Base-by-base conservation (phyloP, 495 filamentous ascomycete species). In the Zalerion maritima region DNA sequence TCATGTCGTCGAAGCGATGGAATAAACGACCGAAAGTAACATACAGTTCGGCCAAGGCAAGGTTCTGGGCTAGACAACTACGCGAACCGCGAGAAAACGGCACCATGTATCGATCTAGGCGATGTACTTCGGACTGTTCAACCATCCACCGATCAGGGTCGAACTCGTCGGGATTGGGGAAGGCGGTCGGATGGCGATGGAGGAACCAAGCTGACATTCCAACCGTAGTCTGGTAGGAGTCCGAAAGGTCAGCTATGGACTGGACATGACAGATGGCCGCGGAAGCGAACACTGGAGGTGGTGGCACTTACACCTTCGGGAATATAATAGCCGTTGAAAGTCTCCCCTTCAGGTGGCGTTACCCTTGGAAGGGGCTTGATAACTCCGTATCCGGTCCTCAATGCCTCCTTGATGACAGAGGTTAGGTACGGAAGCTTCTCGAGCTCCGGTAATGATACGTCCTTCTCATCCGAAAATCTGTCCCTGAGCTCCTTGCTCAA, bases 41-140 rank as follows among this genome's bases (percentile, higher is more conserved):
- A 26, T 56, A 48, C 27, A 62, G 38, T 33, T 63, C 57, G 5
- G 54, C 54, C 21, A 50, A 50, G 2, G 52, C 58, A 18, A 65
- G 36, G 21, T 52, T 55, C 22, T 45, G 48, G 5, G 57, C 60
- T n/a, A 50, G 15, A 36, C 61, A 66, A 2, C 27, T 27, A 10
- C 55, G 34, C 10, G 24, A 43, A 0, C 61, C 61, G 21, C 60
- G 60, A 0, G 40, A 42, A 21, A 55, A 57, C 4, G 58, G 36
- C 7, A 62, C 35, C 7, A 59, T 39, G 29, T 54, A 55, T 36
- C 38, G 42, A n/a, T 50, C 40, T 11, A 43, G 28, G 4, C 41
- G 29, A 5, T 36, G 29, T 10, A 24, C 29, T 3, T 42, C 35
- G n/a, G n/a, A n/a, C n/a, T n/a, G n/a, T n/a, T n/a, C n/a, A n/a